phyloP scores from a whole-genome alignment of 768 basidiomycete genomes.

The Suillus placidus region DNA sequence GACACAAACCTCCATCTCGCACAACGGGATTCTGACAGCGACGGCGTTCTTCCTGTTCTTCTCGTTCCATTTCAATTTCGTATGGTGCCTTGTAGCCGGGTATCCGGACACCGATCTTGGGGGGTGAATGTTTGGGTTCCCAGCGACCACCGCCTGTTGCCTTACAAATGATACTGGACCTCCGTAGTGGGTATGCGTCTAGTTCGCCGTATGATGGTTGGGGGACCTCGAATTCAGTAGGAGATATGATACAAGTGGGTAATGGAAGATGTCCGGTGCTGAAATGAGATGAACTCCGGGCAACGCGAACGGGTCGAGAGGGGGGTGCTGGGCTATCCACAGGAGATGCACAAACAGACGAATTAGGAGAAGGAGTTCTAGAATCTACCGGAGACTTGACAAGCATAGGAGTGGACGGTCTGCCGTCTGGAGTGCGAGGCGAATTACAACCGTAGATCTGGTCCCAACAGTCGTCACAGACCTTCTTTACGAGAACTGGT shows the following conservation, averaged over 20 bases:
- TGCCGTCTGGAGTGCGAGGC: constrained; percentile 42
- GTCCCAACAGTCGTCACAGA: constrained; percentile 79
- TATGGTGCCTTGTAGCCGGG: constrained; percentile 69
- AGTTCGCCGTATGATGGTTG: constrained; percentile 68
- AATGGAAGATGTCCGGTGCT: constrained; percentile 30
- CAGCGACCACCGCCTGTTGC: constrained; percentile 80
- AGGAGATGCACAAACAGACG: constrained; percentile 38
- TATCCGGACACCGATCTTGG: constrained; percentile 48
- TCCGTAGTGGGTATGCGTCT: constrained; percentile 71
- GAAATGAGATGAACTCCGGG: constrained; percentile 32
- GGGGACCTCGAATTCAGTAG: constrained; percentile 32
- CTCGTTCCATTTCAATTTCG: constrained; percentile 70
- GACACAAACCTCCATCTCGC: constrained; percentile 50
- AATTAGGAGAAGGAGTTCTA: constrained; percentile 35
- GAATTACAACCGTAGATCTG: constrained; percentile 64
- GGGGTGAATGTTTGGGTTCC: constrained; percentile 62
- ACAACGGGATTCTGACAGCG: constrained; percentile 65
- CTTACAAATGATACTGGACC: constrained; percentile 71
- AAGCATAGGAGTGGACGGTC: constrained; percentile 42
- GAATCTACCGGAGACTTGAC: constrained; percentile 35
- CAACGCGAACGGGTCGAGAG: constrained; percentile 21
- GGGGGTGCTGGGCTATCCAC: constrained; percentile 29
- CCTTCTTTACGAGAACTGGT: constrained; percentile 59
- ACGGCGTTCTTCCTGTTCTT: constrained; percentile 55
- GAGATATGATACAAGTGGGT: constrained; percentile 24